These are phyloP conservation scores for Exutisphaerella laricina DNA, from an alignment of 2,329 filamentous ascomycete genomes.

Conservation along the genomic window DNA sequence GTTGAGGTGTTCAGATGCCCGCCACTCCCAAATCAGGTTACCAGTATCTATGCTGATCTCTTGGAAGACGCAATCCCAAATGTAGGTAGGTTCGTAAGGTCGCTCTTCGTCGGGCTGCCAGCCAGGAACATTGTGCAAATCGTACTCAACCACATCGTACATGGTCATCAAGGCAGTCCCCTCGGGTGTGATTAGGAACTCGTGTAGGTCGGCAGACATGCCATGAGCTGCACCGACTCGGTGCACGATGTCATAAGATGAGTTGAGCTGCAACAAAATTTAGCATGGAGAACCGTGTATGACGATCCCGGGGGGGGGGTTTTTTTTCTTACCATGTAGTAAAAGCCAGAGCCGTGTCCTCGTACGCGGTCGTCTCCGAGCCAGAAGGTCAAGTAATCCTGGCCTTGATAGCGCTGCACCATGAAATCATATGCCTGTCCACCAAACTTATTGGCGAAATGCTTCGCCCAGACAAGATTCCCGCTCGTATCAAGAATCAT, in stretches of 20 bases:
- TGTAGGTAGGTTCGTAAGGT: constrained; percentile 19
- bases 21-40: constrained; percentile 45
- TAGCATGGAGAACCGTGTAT: too few relatives aligned
- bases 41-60: constrained; percentile 44
- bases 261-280: constrained; percentile 31
- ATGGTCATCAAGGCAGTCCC: constrained; percentile 41
- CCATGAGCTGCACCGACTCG: constrained; percentile 36
- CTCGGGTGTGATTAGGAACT: constrained; percentile 40
- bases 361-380: constrained; percentile 34
- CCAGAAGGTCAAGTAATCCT: constrained; percentile 38
- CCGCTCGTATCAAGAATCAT: constrained; percentile 31
- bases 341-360: constrained; percentile 32
- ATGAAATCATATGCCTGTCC: constrained; percentile 34
- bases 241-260: constrained; percentile 37
- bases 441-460: constrained; percentile 30
- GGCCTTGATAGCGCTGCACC: constrained; percentile 33
- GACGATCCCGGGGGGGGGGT: too few relatives aligned
- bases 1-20: constrained; percentile 42
- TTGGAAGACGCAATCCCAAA: constrained; percentile 43
- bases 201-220: constrained; percentile 39
- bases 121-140: constrained; percentile 22
- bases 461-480: constrained; percentile 30
- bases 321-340: constrained; percentile 29
- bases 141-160: constrained; percentile 32
- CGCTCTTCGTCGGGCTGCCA: constrained; percentile 18